Conservation (phyloP, 2,329 filamentous ascomycete genomes). For the Verticillium alfalfae region DNA sequence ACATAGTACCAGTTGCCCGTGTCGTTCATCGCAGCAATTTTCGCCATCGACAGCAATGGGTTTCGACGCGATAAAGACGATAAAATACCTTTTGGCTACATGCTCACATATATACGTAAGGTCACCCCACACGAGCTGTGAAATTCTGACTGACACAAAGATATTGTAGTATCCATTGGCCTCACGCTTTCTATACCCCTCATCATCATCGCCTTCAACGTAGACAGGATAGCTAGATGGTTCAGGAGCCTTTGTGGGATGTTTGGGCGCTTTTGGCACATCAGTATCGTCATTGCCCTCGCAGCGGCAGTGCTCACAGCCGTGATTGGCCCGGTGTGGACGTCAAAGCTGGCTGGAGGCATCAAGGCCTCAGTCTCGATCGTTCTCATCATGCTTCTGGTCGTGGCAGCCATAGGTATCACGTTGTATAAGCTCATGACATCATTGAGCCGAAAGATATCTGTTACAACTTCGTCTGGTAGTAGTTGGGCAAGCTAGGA, state of each 20-base stretch:
- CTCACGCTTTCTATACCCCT: constrained; percentile 4
- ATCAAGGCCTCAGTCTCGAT: not conserved
- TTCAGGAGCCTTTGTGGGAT: not conserved
- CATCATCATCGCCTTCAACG: constrained; percentile 7
- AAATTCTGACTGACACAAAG: not conserved
- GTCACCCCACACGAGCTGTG: not conserved
- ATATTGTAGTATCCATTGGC: constrained; percentile 4
- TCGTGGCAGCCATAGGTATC: not conserved
- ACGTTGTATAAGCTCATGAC: not conserved
- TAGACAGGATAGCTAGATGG: not conserved
- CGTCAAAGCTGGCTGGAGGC: not conserved
- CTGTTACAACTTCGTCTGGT: not conserved
- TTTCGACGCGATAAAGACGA: constrained; percentile 1
- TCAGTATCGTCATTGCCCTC: not conserved
- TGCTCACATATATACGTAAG: constrained; percentile 7
- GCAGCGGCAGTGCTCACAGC: not conserved
- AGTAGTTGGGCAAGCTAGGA: not conserved
- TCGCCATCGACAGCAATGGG: constrained; percentile 5
- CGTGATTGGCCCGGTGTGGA: not conserved
- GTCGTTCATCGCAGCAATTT: constrained; percentile 4
- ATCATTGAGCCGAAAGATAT: not conserved
- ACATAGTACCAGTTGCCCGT: not conserved
- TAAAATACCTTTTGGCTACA: constrained; percentile 6
- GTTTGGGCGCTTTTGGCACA: not conserved
- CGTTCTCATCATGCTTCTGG: not conserved